phyloP scores from a whole-genome alignment of 495 filamentous ascomycete species.

The Lepidopterella palustris region DNA sequence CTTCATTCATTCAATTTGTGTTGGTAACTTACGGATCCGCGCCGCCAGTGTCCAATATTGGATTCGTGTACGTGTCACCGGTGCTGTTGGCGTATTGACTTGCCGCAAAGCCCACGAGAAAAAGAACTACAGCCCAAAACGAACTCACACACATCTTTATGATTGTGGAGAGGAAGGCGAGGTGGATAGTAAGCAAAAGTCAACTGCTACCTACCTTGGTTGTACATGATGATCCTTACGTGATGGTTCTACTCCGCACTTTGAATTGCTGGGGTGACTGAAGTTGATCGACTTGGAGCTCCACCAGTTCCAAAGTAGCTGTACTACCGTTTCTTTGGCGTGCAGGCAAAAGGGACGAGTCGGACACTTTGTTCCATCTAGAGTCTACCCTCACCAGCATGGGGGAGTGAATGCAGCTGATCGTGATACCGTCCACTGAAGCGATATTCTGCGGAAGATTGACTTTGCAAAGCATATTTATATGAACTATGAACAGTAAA shows the following conservation, averaged over 20 bases:
- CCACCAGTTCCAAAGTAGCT: neutral
- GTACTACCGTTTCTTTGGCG: too few species aligned
- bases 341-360: too few species aligned
- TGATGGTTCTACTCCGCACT: neutral
- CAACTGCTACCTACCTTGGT: neutral
- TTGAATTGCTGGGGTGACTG: neutral
- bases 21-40: conserved; percentile 29
- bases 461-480: too few species aligned
- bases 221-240: neutral
- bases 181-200: neutral
- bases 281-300: neutral
- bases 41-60: conserved; percentile 25
- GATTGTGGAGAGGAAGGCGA: neutral
- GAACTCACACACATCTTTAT: neutral
- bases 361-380: too few species aligned
- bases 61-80: conserved; percentile 29
- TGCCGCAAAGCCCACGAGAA: neutral
- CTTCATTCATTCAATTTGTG: neutral
- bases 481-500: too few species aligned
- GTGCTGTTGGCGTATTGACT: neutral
- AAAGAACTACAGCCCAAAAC: neutral
- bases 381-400: too few species aligned
- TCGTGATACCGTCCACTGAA: too few species aligned
- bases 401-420: too few species aligned
- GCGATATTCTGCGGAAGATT: too few species aligned